Base-by-base conservation (phyloP, 176 grass and related monocot species). In the Puccinellia tenuiflora region DNA sequence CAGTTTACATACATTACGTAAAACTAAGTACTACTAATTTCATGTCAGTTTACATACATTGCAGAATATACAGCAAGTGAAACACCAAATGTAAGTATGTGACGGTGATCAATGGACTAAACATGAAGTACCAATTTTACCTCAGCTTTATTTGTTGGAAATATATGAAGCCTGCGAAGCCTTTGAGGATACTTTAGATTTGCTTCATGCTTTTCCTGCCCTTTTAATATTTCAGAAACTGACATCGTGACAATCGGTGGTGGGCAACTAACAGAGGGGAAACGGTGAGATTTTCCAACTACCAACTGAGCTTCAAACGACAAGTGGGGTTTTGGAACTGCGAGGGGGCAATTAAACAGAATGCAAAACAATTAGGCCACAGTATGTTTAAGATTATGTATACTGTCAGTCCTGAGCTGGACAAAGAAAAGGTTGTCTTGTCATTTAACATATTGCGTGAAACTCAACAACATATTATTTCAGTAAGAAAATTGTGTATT, bases 231-330 rank as follows among this genome's bases (percentile, higher is more conserved):
- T 84, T 91, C 89, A 87, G 87, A 90, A 79, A 70, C 81, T 79
- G 85, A 90, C 78, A 76, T 55, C 0, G 77, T 83, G 28, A 80
- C 51, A 54, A 31, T 81, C 75, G 89, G 87, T 5, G 42, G 74
- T 38, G 93, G 92, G 52, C 87, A 99, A 84, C 80, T 92, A 77
- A 96, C 70, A 75, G 87, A 74, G 81, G 93, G 83, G 65, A 99
- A 77, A 83, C 68, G 57, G 76, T 96, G 89, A 88, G 89, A 96
- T 73, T 89, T 91, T 77, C 96, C 96, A 67, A 88, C 80, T 71
- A 99, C 96, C 73, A 99, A 76, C 84, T 99, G 96, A 66, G 93
- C 93, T 90, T 99, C 96, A 79, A 99, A 96, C 10, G 83, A 86
- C 37, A 99, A 53, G 86, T 99, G 93, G 85, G 96, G 91, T 43